phyloP scores from a whole-genome alignment of 169 alveolate species.

The Eimeria tenella region DNA sequence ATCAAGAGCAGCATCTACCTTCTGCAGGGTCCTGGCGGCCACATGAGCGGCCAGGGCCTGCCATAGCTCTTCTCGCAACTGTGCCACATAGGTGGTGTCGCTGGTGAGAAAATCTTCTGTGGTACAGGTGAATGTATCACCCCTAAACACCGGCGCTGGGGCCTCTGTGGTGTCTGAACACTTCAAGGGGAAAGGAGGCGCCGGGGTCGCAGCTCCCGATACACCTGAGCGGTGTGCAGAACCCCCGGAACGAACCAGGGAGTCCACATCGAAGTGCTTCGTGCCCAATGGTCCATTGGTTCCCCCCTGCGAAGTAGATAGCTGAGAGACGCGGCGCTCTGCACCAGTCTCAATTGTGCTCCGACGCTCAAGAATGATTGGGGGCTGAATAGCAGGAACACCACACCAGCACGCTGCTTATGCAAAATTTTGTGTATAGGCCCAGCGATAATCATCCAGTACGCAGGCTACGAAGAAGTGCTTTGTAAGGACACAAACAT shows the following conservation, averaged over 20 bases:
- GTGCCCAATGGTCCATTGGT: background rate
- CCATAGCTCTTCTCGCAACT: slow-evolving; percentile 76
- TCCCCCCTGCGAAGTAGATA: background rate
- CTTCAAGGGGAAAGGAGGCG: background rate
- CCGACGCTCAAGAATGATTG: slow-evolving; percentile 43
- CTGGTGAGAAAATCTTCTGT: slow-evolving; percentile 51
- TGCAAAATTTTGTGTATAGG: background rate
- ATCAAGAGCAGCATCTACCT: slow-evolving; percentile 48
- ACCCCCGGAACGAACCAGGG: background rate
- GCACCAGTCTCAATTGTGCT: slow-evolving; percentile 45
- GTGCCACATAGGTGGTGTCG: slow-evolving; percentile 75
- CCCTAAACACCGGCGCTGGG: slow-evolving; percentile 4
- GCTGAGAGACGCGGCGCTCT: slow-evolving; percentile 30
- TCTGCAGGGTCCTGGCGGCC: background rate
- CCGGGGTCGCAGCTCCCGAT: background rate
- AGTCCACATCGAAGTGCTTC: slow-evolving; percentile 27
- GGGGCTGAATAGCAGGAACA: background rate
- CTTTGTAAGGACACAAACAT: too few species aligned
- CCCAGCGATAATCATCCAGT: background rate
- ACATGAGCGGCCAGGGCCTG: slow-evolving; percentile 71
- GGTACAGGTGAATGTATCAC: slow-evolving; percentile 7
- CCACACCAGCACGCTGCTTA: background rate
- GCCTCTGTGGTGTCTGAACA: background rate
- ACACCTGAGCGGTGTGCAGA: background rate
- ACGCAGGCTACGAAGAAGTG: background rate